These are phyloP conservation scores for Ophiostoma fasciatum DNA, from an alignment of 2,329 filamentous ascomycete species.

Conservation along the genomic window DNA sequence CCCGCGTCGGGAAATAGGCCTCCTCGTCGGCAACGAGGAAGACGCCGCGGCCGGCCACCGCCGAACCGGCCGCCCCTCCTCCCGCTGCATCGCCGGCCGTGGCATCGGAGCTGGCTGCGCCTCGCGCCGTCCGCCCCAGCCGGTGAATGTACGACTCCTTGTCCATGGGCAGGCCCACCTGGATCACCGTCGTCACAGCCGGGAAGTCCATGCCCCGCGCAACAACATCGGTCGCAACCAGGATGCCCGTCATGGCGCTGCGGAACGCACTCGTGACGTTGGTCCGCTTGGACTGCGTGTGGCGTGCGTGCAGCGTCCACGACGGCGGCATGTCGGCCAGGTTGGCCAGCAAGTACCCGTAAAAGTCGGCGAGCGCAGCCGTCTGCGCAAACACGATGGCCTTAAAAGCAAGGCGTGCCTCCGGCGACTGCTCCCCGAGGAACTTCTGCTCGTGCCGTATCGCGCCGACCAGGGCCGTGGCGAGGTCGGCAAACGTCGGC, in stretches of 20 bases:
- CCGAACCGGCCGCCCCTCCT: constrained; percentile 35
- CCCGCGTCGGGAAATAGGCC: constrained; percentile 31
- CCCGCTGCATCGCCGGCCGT: constrained; percentile 46
- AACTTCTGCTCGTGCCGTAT: constrained; percentile 27
- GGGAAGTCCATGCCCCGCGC: constrained; percentile 62
- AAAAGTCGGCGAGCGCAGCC: constrained; percentile 35
- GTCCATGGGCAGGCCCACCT: constrained; percentile 43
- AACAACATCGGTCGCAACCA: constrained; percentile 57
- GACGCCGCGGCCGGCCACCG: constrained; percentile 38
- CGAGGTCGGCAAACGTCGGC: constrained; percentile 56
- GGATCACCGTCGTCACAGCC: constrained; percentile 51
- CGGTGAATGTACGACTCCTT: constrained; percentile 54
- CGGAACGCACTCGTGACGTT: constrained; percentile 51
- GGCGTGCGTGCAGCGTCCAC: constrained; percentile 33
- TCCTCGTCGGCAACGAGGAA: constrained; percentile 41
- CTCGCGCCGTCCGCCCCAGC: constrained; percentile 50
- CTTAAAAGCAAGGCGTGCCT: constrained; percentile 61
- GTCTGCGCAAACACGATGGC: constrained; percentile 68
- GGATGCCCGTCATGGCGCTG: constrained; percentile 29
- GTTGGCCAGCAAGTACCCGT: constrained; percentile 28
- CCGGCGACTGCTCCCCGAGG: constrained; percentile 8
- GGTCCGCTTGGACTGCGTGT: constrained; percentile 33
- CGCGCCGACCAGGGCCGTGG: constrained; percentile 41
- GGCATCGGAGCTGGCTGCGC: constrained; percentile 43
- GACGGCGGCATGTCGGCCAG: constrained; percentile 27